Base-by-base conservation (phyloP, 164 flowering plant genomes). In the grape (Vitis vinifera) region DNA sequence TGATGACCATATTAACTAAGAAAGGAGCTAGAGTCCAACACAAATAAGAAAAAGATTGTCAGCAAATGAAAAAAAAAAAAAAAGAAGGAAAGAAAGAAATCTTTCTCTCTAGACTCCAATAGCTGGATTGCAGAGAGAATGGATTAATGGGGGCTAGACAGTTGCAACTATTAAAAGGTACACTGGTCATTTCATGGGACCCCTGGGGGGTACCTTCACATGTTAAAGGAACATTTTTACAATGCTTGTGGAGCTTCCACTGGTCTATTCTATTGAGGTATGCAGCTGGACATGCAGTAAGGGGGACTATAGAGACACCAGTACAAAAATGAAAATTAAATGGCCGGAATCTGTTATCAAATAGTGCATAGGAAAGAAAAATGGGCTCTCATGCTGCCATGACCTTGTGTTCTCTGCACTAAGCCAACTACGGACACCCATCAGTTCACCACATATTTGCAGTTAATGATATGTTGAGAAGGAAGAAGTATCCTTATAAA, bases 381-480 rank as follows among this genome's bases (percentile, higher is more conserved):
- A 23, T 23, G 27, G 27, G 27, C 27, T 23, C 27, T 23, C 27
- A 23, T 23, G 27, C 27, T 23, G 27, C 27, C 27, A 23, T 23
- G 27, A 1, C 27, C 27, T 23, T 23, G 27, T 23, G 27, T 23
- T 23, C 69, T 67, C 58, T 57, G 53, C 29, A 10, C 63, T 31
- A 19, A n/a, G 68, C 58, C 76, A 63, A 67, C 73, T 71, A 60
- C 55, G 10, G 44, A n/a, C 59, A 68, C 65, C 64, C 70, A 56
- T 70, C 53, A 62, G 56, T 62, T 61, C 59, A 51, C 59, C 77
- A 72, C 69, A 70, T 63, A 76, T 71, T 31, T 47, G 74, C 75
- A 74, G 57, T 72, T 63, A 78, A 74, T 75, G 73, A 51, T 58
- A 74, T 55, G 68, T 60, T 6, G 48, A 50, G 50, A 62, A 59